phyloP scores from a whole-genome alignment of 192 early-diverging fungal species.

The Dissophora ornata region DNA sequence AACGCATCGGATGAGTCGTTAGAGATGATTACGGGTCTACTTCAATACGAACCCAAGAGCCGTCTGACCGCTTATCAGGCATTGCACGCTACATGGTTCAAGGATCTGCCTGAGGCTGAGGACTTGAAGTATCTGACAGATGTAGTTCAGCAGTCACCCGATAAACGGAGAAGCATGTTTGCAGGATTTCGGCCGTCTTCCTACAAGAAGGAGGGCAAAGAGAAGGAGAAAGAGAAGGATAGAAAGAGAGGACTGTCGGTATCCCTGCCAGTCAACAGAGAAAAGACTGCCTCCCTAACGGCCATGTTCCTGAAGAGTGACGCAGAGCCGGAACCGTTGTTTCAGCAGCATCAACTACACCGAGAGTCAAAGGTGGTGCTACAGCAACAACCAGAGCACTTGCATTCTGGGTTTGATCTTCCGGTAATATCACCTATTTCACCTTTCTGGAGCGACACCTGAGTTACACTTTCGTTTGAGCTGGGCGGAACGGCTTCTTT shows the following conservation, averaged over 20 bases:
- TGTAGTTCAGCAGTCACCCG: constrained; percentile 36
- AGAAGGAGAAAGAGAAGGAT: constrained; percentile 6
- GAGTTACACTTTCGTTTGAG: no score
- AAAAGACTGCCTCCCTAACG: not conserved
- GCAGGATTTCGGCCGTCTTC: constrained; percentile 16
- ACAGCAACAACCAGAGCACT: not conserved
- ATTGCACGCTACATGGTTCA: constrained; percentile 72
- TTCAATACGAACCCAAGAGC: constrained; percentile 82
- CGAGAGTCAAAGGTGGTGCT: not conserved
- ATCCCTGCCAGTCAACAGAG: not conserved
- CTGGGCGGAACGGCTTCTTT: no score
- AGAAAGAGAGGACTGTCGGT: constrained; percentile 24
- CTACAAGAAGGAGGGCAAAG: constrained; percentile 31
- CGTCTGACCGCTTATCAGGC: constrained; percentile 83
- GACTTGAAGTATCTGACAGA: constrained; percentile 33
- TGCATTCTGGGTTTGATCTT: constrained; percentile 20
- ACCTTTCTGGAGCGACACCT: constrained; percentile 37
- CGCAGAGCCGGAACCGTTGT: not conserved
- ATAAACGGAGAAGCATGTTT: constrained; percentile 37
- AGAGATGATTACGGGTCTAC: constrained; percentile 74
- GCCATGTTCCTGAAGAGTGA: constrained; percentile 5
- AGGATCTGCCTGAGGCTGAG: constrained; percentile 18
- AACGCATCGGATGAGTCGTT: constrained; percentile 65
- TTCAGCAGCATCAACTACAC: not conserved
- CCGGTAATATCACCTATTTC: constrained; percentile 41